Evolutionary conservation across 2,329 filamentous ascomycete genomes (phyloP).

Genomic region (Neopestalotiopsis clavispora): DNA sequence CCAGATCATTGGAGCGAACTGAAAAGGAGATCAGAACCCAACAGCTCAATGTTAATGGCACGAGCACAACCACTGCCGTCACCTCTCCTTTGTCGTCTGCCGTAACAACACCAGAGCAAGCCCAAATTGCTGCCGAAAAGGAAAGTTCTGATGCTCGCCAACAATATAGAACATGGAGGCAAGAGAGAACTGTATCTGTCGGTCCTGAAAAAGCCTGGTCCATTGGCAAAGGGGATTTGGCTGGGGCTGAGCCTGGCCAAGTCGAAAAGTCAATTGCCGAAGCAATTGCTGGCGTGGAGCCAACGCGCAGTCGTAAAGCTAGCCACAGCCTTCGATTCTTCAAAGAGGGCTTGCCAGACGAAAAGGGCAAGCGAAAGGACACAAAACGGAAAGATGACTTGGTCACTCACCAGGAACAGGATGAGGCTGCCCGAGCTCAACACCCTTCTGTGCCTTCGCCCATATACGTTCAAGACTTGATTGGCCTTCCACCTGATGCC

Average conservation of each 20-base stretch:
- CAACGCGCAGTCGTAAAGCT: constrained; percentile 68
- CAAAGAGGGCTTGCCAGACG: constrained; percentile 67
- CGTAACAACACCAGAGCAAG: constrained; percentile 21
- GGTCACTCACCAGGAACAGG: constrained; percentile 42
- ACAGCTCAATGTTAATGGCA: constrained; percentile 32
- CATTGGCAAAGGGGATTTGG: constrained; percentile 57
- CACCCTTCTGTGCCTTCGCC: constrained; percentile 27
- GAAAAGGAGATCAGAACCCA: constrained; percentile 44
- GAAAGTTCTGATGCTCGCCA: constrained; percentile 29
- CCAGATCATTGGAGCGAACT: constrained; percentile 48
- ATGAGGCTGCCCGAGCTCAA: constrained; percentile 13
- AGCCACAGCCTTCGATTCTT: constrained; percentile 72
- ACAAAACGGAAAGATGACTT: constrained; percentile 30
- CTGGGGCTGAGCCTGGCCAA: constrained; percentile 56
- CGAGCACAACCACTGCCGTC: constrained; percentile 33
- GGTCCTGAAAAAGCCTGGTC: constrained; percentile 67
- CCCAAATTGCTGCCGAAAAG: constrained; percentile 23
- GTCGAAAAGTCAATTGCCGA: constrained; percentile 70
- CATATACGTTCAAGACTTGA: constrained; percentile 28
- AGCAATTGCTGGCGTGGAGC: constrained; percentile 64
- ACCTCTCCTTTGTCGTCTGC: constrained; percentile 36
- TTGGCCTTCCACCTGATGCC: constrained; percentile 21
- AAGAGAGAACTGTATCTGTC: constrained; percentile 47
- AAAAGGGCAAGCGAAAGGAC: constrained; percentile 60
- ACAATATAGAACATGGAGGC: constrained; percentile 41